Evolutionary conservation across 768 basidiomycete species (phyloP).

Genomic region (Gymnopilus junonius): DNA sequence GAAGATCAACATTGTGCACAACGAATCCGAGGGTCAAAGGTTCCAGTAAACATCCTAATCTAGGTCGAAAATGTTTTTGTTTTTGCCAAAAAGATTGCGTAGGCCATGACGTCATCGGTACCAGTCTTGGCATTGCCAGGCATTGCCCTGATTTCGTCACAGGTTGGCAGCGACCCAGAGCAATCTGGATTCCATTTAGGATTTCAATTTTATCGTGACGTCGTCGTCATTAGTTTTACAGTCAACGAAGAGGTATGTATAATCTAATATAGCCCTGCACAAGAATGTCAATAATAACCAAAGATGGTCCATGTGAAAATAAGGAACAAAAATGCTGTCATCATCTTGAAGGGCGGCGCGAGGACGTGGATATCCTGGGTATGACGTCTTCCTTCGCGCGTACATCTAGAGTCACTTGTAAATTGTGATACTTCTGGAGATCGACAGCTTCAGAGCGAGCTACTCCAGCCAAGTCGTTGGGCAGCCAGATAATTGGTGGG

Average conservation of each 20-base stretch:
- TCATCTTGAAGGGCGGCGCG: slow-evolving; percentile 33
- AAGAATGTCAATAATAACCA: slow-evolving; percentile 4
- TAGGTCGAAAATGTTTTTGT: slow-evolving; percentile 7
- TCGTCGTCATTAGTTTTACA: slow-evolving; percentile 3
- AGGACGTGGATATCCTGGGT: slow-evolving; percentile 38
- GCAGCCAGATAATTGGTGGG: slow-evolving; percentile 83
- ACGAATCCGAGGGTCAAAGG: slow-evolving; percentile 11
- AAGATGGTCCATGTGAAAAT: slow-evolving; percentile 6
- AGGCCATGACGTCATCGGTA: slow-evolving; percentile 22
- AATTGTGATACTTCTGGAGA: slow-evolving; percentile 72
- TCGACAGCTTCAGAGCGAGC: slow-evolving; percentile 78
- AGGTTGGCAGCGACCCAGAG: slow-evolving; percentile 12
- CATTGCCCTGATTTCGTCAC: slow-evolving; percentile 11
- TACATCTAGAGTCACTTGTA: slow-evolving; percentile 74
- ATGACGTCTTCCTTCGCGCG: slow-evolving; percentile 56
- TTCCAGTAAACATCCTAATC: slow-evolving; percentile 1
- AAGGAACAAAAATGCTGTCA: slow-evolving; percentile 11
- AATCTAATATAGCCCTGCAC: background rate
- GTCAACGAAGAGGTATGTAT: background rate
- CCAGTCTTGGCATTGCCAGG: background rate
- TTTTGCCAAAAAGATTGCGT: background rate
- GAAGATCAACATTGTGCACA: slow-evolving; percentile 4
- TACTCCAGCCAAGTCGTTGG: slow-evolving; percentile 75
- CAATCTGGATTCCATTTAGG: slow-evolving; percentile 16
- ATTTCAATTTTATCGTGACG: slow-evolving; percentile 6